phyloP scores from a whole-genome alignment of 345 rosid genomes.

The Mangifera indica region DNA sequence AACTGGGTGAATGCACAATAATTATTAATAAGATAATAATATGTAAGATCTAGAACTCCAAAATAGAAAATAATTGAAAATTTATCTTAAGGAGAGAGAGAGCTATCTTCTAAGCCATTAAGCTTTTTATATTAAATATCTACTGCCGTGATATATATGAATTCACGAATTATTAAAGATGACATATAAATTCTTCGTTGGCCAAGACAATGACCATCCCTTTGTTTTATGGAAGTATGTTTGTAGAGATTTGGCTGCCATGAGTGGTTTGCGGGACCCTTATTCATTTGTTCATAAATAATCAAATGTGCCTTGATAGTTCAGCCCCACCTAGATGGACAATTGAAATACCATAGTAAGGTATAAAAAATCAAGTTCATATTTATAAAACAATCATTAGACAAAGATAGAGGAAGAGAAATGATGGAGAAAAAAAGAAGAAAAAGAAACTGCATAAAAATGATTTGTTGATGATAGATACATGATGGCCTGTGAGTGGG shows the following conservation, averaged over 20 bases:
- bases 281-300: neutral
- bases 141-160: constrained; percentile 15
- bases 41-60: too few species aligned
- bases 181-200: constrained; percentile 17
- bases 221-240: constrained; percentile 37
- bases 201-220: constrained; percentile 38
- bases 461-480: constrained; percentile 38
- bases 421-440: too few species aligned
- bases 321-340: constrained; percentile 6
- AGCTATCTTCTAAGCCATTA: neutral
- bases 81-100: neutral
- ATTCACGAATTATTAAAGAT: neutral
- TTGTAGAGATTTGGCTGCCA: constrained; percentile 30
- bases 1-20: too few species aligned
- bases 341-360: neutral
- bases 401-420: neutral
- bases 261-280: constrained; percentile 28
- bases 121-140: neutral
- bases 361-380: neutral
- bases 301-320: neutral
- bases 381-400: neutral
- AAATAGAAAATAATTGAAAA: too few species aligned
- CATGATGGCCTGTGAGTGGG: constrained; percentile 40
- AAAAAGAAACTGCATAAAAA: constrained; percentile 17
- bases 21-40: too few species aligned